These are phyloP conservation scores for Fusarium sp. DNA, from an alignment of 2,329 filamentous ascomycete species.

Conservation along the genomic window DNA sequence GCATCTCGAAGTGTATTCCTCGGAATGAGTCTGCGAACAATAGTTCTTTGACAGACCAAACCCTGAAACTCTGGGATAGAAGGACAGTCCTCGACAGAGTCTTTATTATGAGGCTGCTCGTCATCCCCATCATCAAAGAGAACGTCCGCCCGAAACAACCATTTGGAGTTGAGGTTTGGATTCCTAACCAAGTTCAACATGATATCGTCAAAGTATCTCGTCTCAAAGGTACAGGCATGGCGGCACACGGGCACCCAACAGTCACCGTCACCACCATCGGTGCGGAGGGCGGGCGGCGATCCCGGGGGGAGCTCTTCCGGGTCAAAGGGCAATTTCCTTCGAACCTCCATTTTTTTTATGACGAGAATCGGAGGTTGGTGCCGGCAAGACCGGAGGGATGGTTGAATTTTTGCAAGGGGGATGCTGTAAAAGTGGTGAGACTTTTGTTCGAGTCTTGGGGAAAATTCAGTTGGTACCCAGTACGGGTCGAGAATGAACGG, in stretches of 20 bases:
- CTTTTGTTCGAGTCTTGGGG: not conserved
- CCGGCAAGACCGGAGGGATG: conserved; percentile 6
- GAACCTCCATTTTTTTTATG: conserved; percentile 24
- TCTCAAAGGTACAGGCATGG: conserved; percentile 71
- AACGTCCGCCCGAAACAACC: conserved; percentile 83
- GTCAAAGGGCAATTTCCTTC: conserved; percentile 43
- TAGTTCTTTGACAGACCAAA: conserved; percentile 65
- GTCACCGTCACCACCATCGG: not conserved
- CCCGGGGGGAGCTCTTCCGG: conserved; percentile 46
- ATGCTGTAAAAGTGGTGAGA: conserved; percentile 11
- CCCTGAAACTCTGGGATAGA: conserved; percentile 30
- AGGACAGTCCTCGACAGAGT: not conserved
- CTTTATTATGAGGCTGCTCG: not conserved
- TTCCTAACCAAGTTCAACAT: conserved; percentile 83
- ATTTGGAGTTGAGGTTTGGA: conserved; percentile 82
- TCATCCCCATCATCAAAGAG: conserved; percentile 56
- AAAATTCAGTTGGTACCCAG: not conserved
- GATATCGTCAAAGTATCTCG: conserved; percentile 72
- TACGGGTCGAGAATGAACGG: not conserved
- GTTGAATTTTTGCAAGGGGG: not conserved
- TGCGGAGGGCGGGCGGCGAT: conserved; percentile 42
- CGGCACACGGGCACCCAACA: conserved; percentile 68
- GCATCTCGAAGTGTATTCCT: conserved; percentile 82
- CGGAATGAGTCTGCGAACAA: conserved; percentile 84
- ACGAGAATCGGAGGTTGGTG: conserved; percentile 5